These are phyloP conservation scores for Blastomyces emzantsi DNA, from an alignment of 2,329 filamentous ascomycete genomes.

Conservation along the genomic window DNA sequence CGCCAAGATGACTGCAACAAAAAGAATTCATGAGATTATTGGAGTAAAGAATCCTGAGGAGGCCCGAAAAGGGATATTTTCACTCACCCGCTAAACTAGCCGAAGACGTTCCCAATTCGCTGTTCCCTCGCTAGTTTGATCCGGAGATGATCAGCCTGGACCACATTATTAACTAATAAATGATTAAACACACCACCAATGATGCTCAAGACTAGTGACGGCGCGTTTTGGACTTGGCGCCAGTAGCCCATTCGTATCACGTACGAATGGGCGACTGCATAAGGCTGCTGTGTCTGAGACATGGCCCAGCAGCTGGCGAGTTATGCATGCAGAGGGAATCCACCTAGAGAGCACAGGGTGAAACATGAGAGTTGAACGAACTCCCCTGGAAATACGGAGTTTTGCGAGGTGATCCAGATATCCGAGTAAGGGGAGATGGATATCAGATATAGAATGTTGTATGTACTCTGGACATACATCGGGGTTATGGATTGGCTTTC, in stretches of 20 bases:
- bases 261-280: background rate
- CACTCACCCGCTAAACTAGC: too few relatives aligned
- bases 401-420: too few relatives aligned
- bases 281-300: background rate
- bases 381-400: too few relatives aligned
- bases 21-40: background rate
- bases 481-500: too few relatives aligned
- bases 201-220: background rate
- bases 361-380: background rate
- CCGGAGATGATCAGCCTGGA: background rate
- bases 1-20: background rate
- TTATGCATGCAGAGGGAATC: background rate
- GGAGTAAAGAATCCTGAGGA: too few relatives aligned
- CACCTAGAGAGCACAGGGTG: background rate
- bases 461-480: too few relatives aligned
- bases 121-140: too few relatives aligned
- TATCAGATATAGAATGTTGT: too few relatives aligned
- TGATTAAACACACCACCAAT: background rate
- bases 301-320: background rate
- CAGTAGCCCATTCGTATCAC: background rate
- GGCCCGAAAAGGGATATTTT: too few relatives aligned
- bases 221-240: background rate
- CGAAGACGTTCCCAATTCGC: too few relatives aligned
- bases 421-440: too few relatives aligned
- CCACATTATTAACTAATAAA: too few relatives aligned